phyloP scores from a whole-genome alignment of 257 asterid species.

The Ballota nigra region DNA sequence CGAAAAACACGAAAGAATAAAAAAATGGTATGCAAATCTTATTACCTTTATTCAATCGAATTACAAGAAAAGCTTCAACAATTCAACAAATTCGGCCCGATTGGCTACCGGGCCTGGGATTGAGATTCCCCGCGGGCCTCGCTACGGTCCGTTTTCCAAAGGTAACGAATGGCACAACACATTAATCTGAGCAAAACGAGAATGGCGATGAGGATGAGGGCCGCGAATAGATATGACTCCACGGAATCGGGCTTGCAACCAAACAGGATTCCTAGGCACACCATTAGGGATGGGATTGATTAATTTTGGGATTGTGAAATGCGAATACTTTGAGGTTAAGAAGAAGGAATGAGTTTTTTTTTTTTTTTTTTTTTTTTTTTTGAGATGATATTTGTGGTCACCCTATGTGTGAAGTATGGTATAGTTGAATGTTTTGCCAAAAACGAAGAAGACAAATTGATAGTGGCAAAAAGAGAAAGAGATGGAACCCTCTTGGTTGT shows the following conservation, averaged over 20 bases:
- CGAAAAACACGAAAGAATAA: not conserved
- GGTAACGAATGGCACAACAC: slow-evolving; percentile 28
- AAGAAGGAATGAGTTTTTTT: not conserved
- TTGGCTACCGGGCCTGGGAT: not conserved
- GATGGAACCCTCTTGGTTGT: too few relatives aligned
- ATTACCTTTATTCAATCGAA: not conserved
- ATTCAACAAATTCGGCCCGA: not conserved
- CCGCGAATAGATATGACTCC: slow-evolving; percentile 38
- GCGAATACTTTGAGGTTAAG: not conserved
- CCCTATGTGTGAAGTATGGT: slow-evolving; percentile 35
- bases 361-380: not conserved
- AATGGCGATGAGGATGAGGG: slow-evolving; percentile 38
- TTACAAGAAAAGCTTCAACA: not conserved
- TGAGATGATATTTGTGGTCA: slow-evolving; percentile 23
- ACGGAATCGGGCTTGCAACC: slow-evolving; percentile 49
- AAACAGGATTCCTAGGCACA: slow-evolving; percentile 46
- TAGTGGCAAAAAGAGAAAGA: not conserved
- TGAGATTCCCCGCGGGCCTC: slow-evolving; percentile 16
- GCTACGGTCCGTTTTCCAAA: slow-evolving; percentile 7
- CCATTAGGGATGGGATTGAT: slow-evolving; percentile 30
- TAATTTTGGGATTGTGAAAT: not conserved
- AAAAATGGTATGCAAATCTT: not conserved
- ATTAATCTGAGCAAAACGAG: slow-evolving; percentile 36
- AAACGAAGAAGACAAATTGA: slow-evolving; percentile 21
- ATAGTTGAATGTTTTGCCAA: slow-evolving; percentile 21